phyloP scores from a whole-genome alignment of 2,329 filamentous ascomycete species.

The Diplodia scrobiculata region DNA sequence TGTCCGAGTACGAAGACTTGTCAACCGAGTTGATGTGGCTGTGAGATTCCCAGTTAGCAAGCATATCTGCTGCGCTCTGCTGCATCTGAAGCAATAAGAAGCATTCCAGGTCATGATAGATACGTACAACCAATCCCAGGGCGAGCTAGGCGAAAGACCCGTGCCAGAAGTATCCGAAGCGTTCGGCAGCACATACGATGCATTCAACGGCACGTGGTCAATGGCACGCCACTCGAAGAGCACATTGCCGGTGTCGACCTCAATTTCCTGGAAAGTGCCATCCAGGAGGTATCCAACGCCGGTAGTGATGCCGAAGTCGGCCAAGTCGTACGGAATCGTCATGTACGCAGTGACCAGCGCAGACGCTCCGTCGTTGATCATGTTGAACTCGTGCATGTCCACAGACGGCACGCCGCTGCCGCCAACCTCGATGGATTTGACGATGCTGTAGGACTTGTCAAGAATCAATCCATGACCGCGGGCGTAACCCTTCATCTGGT shows the following conservation, averaged over 20 bases:
- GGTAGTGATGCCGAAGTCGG: constrained; percentile 43
- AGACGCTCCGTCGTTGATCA: constrained; percentile 49
- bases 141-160: constrained; percentile 48
- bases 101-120: no score
- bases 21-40: constrained; percentile 59
- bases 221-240: constrained; percentile 62
- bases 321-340: constrained; percentile 51
- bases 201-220: constrained; percentile 56
- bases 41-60: constrained; percentile 3
- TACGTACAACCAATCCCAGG: constrained; percentile 54
- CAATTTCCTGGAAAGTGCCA: constrained; percentile 57
- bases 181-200: constrained; percentile 51
- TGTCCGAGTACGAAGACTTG: constrained; percentile 51
- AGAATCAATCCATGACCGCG: constrained; percentile 56
- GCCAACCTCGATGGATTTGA: constrained; percentile 49
- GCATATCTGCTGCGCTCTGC: neutral
- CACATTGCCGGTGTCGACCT: constrained; percentile 58
- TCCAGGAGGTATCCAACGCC: constrained; percentile 57
- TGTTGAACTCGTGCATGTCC: constrained; percentile 58
- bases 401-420: constrained; percentile 46
- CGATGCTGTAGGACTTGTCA: constrained; percentile 53
- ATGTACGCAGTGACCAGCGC: constrained; percentile 46
- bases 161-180: constrained; percentile 50
- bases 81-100: neutral
- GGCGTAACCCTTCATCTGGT: constrained; percentile 56